A percentile compares a stretch with the other conserved stretches of the same genome.
These are phyloP conservation scores for Nothophaeocryptopus gaeumannii DNA, from an alignment of 2,329 filamentous ascomycete genomes.

Conservation along the genomic window DNA sequence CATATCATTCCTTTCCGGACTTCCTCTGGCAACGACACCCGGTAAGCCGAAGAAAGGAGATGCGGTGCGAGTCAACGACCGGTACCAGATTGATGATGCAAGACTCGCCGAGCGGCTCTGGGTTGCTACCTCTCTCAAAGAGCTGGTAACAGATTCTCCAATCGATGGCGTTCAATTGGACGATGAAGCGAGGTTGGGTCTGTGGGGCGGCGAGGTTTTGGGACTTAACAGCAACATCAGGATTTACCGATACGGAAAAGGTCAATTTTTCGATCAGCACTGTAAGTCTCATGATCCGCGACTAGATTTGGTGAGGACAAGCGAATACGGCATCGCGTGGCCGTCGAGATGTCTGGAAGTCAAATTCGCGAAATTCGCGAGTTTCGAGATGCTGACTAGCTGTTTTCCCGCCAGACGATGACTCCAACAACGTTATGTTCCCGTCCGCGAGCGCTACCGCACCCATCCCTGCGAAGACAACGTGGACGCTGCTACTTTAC, in stretches of 20 bases:
- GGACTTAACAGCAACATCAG: conserved; percentile 86
- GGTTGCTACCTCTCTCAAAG: conserved; percentile 70
- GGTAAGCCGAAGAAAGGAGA: conserved; percentile 75
- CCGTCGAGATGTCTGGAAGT: too few species aligned
- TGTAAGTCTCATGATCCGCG: conserved; percentile 59
- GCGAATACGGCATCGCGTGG: background rate
- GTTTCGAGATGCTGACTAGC: background rate
- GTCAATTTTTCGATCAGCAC: conserved; percentile 89
- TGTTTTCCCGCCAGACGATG: conserved; percentile 64
- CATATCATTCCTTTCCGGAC: conserved; percentile 65
- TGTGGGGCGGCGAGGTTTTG: conserved; percentile 78
- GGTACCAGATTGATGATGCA: conserved; percentile 77
- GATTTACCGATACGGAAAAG: conserved; percentile 79
- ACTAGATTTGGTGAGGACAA: background rate
- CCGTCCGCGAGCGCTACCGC: conserved; percentile 42
- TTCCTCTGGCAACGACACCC: conserved; percentile 75
- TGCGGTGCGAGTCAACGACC: conserved; percentile 82
- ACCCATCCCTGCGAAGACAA: conserved; percentile 63
- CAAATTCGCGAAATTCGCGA: too few species aligned
- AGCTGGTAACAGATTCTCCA: conserved; percentile 48
- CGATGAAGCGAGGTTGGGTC: conserved; percentile 34
- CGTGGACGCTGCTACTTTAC: conserved; percentile 88
- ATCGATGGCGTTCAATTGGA: conserved; percentile 32
- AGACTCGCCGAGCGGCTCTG: conserved; percentile 73
- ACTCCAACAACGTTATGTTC: conserved; percentile 71